Evolutionary conservation across 108 stramenopile genomes (phyloP), one percentile per base, ranked within the genome.

Genomic region (Chaetoceros muelleri): DNA sequence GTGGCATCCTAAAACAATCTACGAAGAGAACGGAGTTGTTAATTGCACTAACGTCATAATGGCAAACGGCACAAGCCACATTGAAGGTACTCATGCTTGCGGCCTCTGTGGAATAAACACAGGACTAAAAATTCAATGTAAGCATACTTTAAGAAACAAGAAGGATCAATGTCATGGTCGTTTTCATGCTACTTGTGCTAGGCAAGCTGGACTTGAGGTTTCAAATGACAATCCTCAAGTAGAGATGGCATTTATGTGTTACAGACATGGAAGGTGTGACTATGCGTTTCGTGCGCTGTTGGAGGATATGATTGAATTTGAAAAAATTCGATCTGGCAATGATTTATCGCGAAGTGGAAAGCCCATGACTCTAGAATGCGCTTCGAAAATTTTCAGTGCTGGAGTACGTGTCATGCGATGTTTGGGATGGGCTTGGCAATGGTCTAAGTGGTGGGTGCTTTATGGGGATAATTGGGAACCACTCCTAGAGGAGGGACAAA

Each of bases 381-480:
- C 76, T 46, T 65, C 76, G 17, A 58, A 62, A 20, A 57, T 84
- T 19, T 53, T 83, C 47, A 80, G 85, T 67, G 54, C 69, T 17
- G 78, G 85, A 19, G 80, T 88, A 13, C 31, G 31, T 28, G 80
- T 89, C 2, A 60, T 89, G 68, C 55, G 69, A 20, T 69, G 62
- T 18, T 61, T 93, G 23, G 84, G 91, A 18, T 93, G 91, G 91
- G 87, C 87, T 13, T 93, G 91, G 91, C 66, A 87, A 48, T 93
- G 91, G 91, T 75, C 87, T 19, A 85, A 89, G 53, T 87, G 79
- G 71, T 93, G 91, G 91, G 91, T 93, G 5, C 73, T 73, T 24
- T 60, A 60, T 48, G 87, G 83, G 26, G 80, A 79, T 29, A 80
- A 67, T 30, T 88, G 83, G 87, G 91, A 88, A 46, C 85, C 82